Percentiles rank a stretch among this genome's conserved stretches.
These are phyloP conservation scores for Sungouiella thailandica DNA, from an alignment of 805 yeast species.

Conservation along the genomic window DNA sequence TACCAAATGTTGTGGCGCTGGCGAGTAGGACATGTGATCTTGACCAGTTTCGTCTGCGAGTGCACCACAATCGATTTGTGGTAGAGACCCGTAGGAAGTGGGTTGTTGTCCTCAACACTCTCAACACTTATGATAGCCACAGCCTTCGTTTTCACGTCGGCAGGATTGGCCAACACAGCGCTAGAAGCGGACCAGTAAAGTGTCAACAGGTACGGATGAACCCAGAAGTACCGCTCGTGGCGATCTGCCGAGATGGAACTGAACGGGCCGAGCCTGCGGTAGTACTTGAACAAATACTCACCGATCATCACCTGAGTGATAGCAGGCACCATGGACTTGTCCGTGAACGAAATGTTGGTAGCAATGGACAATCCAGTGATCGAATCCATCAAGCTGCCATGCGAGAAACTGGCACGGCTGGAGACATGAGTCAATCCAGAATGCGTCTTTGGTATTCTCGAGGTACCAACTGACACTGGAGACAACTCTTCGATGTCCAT, in stretches of 20 bases:
- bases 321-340: conserved; percentile 72
- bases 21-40: conserved; percentile 82
- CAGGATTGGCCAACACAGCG: conserved; percentile 69
- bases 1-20: conserved; percentile 90
- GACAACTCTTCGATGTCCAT: conserved; percentile 4
- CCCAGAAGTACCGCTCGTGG: conserved; percentile 93
- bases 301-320: conserved; percentile 93
- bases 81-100: conserved; percentile 83
- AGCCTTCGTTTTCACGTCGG: conserved; percentile 65
- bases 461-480: background rate
- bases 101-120: conserved; percentile 78
- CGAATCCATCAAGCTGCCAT: conserved; percentile 28
- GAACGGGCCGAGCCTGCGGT: conserved; percentile 69
- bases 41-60: conserved; percentile 61
- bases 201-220: conserved; percentile 89
- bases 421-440: conserved; percentile 29
- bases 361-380: conserved; percentile 42
- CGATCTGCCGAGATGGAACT: conserved; percentile 72
- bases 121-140: conserved; percentile 76
- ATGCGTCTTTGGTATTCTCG: conserved; percentile 12
- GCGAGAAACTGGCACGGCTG: conserved; percentile 20
- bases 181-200: conserved; percentile 83
- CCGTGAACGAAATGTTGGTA: conserved; percentile 62
- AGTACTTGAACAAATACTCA: conserved; percentile 82
- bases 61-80: conserved; percentile 78